A percentile compares a stretch with the other conserved stretches of the same genome.
Evolutionary conservation across 2,329 filamentous ascomycete species (phyloP).

Genomic region (Diaporthe sp.): DNA sequence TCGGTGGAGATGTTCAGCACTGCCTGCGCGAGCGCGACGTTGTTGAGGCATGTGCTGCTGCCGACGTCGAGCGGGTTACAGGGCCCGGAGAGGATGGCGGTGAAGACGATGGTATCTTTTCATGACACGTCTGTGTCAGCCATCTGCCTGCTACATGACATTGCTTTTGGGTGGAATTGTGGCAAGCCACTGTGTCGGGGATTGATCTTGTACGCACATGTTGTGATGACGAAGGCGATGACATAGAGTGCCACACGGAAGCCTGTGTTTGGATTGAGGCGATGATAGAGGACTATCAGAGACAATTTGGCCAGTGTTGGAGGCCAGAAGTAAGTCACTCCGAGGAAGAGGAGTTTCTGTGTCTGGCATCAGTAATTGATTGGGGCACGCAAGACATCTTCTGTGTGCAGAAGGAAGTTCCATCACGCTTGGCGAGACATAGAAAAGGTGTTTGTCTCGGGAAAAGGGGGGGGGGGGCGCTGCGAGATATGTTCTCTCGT

Average conservation of each 20-base stretch:
- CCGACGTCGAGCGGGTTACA: constrained; percentile 45
- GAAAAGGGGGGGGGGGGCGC: neutral
- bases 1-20: constrained; percentile 62
- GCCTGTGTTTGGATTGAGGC: constrained; percentile 40
- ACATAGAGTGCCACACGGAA: constrained; percentile 39
- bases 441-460: neutral
- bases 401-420: neutral
- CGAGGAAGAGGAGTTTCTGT: constrained; percentile 41
- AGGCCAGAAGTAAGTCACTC: constrained; percentile 45
- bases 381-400: neutral
- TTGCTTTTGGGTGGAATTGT: neutral
- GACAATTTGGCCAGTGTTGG: constrained; percentile 45
- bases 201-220: constrained; percentile 5
- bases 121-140: neutral
- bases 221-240: constrained; percentile 36
- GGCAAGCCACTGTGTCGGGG: neutral
- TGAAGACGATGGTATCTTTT: constrained; percentile 45
- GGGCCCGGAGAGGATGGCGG: constrained; percentile 45
- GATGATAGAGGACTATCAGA: constrained; percentile 44
- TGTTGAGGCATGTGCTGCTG: constrained; percentile 55
- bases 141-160: no score
- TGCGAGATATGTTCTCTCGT: neutral
- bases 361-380: neutral
- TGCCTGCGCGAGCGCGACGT: constrained; percentile 60
- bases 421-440: neutral